Base-by-base conservation (phyloP, 1,139 yeast species). In the Meyerozyma guilliermondii region DNA sequence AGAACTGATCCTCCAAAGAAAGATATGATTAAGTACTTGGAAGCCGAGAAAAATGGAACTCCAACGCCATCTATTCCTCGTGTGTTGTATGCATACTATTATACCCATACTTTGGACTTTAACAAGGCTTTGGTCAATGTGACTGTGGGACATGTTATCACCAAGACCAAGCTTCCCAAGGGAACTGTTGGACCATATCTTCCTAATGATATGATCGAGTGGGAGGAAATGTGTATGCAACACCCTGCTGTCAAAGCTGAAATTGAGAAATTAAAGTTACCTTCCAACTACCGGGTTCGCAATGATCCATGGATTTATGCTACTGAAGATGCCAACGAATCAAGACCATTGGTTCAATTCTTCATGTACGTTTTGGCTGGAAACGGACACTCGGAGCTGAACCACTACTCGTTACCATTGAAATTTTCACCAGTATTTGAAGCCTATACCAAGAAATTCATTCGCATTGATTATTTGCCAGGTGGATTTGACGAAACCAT, bases 291-390 rank as follows among this genome's bases (percentile, higher is more conserved):
- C 55, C 58, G 76, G 40, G 80, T 87, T 41, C 78, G 83, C 58
- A 77, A 74, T 58, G 88, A 87, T 59, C 91, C 94, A 41, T 87
- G 96, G 95, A 87, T 87, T 74, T 87, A 87, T 60, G 96, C 95
- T 53, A 83, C 88, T 35, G 91, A 84, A 59, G 78, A 76, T 52
- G 64, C 74, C 39, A 72, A 76, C 46, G 85, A 80, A 57, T 68
- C 52, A 39, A 74, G 87, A 61, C 80, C 83, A 26, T 71, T 82
- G 66, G 67, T 83, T 53, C 92, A 85, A 68, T 80, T 83, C 62
- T 83, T 82, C 68, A 82, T 85, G 82, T 87, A 87, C 65, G 77
- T 88, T 49, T 80, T 80, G 57, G 80, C 81, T 47, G 80, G 79
- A 46, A 71, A 81, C 57, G 77, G 76, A 29, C 92, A 87, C 61